Percentiles rank a stretch among this genome's conserved stretches.
phyloP scores from a whole-genome alignment of 139 green algal genomes.

The Coelastrella sp. region DNA sequence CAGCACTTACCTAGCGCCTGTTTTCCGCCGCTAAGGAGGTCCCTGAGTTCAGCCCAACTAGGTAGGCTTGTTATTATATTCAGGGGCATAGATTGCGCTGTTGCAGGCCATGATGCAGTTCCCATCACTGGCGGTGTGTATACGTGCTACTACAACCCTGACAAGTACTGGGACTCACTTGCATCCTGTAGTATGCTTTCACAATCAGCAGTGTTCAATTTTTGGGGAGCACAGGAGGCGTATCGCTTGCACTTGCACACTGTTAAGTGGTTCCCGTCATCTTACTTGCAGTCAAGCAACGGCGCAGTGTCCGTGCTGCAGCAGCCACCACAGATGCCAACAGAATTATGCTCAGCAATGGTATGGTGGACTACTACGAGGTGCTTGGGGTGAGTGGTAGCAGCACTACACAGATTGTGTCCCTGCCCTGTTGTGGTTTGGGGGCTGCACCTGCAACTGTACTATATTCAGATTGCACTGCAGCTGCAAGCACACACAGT shows the following conservation, averaged over 20 bases:
- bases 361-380: slow-evolving; percentile 81
- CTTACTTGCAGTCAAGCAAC: slow-evolving; percentile 15
- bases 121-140: no score
- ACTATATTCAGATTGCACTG: no score
- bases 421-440: neutral
- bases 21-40: neutral
- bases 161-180: no score
- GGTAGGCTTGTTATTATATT: neutral
- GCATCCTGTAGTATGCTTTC: no score
- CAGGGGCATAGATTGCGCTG: neutral
- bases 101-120: no score
- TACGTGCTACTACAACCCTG: no score
- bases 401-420: neutral
- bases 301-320: neutral
- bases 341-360: slow-evolving; percentile 51
- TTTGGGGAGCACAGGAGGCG: no score
- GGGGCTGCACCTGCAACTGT: no score
- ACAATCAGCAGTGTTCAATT: neutral
- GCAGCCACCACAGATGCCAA: neutral
- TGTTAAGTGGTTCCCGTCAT: no score
- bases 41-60: neutral
- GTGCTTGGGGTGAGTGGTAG: slow-evolving; percentile 64
- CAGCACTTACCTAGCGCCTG: neutral
- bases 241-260: no score
- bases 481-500: no score